phyloP scores from a whole-genome alignment of 805 yeast genomes.

The Schwanniomyces occidentalis region DNA sequence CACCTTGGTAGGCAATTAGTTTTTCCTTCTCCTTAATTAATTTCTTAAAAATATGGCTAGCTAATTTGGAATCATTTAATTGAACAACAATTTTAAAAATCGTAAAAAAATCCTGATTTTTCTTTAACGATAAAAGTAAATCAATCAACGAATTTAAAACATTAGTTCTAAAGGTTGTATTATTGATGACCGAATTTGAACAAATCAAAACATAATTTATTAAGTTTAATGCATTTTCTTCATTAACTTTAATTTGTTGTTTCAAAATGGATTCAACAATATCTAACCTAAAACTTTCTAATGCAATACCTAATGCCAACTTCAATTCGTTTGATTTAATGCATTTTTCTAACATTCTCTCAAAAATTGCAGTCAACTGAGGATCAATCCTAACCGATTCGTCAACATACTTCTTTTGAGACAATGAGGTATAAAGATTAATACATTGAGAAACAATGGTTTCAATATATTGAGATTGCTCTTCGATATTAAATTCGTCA shows the following conservation, averaged over 20 bases:
- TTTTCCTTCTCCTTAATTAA: slow-evolving; percentile 51
- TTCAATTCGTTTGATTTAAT: slow-evolving; percentile 67
- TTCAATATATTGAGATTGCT: slow-evolving; percentile 82
- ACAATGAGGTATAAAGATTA: slow-evolving; percentile 69
- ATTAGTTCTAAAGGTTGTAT: slow-evolving; percentile 63
- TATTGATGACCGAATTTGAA: slow-evolving; percentile 64
- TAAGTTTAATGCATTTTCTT: slow-evolving; percentile 54
- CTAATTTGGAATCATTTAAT: slow-evolving; percentile 73
- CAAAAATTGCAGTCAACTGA: slow-evolving; percentile 70
- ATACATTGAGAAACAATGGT: slow-evolving; percentile 93
- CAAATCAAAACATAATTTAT: slow-evolving; percentile 76
- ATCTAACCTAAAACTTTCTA: slow-evolving; percentile 87
- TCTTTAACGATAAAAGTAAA: slow-evolving; percentile 53
- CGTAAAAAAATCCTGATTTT: slow-evolving; percentile 76
- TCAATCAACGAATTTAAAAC: slow-evolving; percentile 64
- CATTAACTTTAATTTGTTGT: slow-evolving; percentile 38
- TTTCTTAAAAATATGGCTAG: slow-evolving; percentile 65
- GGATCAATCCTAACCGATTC: slow-evolving; percentile 47
- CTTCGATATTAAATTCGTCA: slow-evolving; percentile 69
- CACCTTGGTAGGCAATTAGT: slow-evolving; percentile 84
- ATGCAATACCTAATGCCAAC: slow-evolving; percentile 85
- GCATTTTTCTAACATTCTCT: slow-evolving; percentile 83
- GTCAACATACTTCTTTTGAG: slow-evolving; percentile 46
- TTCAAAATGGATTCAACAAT: slow-evolving; percentile 62
- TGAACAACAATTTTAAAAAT: slow-evolving; percentile 86